phyloP scores from a whole-genome alignment of 1,139 yeast species.

The Hyphopichia fennica region DNA sequence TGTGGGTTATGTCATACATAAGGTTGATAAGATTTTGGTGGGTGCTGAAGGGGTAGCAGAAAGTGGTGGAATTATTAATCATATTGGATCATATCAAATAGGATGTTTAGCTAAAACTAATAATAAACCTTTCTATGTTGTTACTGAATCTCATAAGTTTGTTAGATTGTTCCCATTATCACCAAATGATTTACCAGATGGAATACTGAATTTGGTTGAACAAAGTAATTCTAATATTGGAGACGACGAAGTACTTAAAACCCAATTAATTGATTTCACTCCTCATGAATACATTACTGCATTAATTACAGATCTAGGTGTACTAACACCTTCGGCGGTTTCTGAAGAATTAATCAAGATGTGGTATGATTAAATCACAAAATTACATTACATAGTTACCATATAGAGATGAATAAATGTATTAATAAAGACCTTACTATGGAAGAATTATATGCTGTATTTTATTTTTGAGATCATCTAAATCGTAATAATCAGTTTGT shows the following conservation, averaged over 20 bases:
- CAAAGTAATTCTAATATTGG: conserved; percentile 22
- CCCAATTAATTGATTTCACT: conserved; percentile 78
- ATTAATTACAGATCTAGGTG: conserved; percentile 93
- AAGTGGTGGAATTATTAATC: conserved; percentile 96
- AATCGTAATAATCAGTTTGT: conserved; percentile 29
- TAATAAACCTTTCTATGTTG: conserved; percentile 91
- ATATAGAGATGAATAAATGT: neutral
- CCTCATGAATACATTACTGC: conserved; percentile 97
- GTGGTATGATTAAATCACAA: conserved; percentile 74
- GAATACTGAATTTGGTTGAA: conserved; percentile 39
- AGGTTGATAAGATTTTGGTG: conserved; percentile 88
- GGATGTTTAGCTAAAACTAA: conserved; percentile 91
- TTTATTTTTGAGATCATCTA: conserved; percentile 34
- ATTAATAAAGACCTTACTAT: neutral
- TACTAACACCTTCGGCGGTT: conserved; percentile 94
- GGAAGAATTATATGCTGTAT: conserved; percentile 11
- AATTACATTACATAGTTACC: neutral
- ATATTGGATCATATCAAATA: conserved; percentile 92
- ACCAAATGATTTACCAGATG: conserved; percentile 85
- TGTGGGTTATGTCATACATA: conserved; percentile 89
- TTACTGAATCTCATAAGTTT: conserved; percentile 93
- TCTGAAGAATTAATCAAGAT: conserved; percentile 96
- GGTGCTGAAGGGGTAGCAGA: conserved; percentile 99
- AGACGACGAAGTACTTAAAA: conserved; percentile 32
- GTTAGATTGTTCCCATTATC: conserved; percentile 94